phyloP scores from a whole-genome alignment of 2,329 filamentous ascomycete genomes.

The Xylariaceae sp. region DNA sequence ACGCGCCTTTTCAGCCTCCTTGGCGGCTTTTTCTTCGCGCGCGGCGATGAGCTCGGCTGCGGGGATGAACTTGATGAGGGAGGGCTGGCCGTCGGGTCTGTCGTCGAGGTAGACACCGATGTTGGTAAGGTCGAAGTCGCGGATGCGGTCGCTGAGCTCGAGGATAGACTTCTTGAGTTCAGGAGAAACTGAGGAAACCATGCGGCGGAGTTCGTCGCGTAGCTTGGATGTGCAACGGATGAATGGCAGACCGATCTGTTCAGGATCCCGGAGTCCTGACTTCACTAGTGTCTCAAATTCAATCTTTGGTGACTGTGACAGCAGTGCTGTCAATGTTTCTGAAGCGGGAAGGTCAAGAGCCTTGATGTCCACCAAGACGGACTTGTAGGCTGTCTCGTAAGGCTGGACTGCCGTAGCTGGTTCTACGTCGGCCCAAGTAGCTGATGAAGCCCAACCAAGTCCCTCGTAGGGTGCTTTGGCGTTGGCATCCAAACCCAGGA shows the following conservation, averaged over 20 bases:
- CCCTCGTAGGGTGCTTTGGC: conserved; percentile 51
- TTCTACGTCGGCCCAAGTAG: conserved; percentile 37
- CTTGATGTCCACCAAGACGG: conserved; percentile 43
- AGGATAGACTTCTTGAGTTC: conserved; percentile 67
- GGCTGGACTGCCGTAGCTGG: conserved; percentile 43
- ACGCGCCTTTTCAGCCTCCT: conserved; percentile 54
- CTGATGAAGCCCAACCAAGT: conserved; percentile 49
- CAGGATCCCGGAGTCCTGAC: conserved; percentile 45
- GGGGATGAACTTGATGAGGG: conserved; percentile 65
- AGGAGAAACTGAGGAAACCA: conserved; percentile 43
- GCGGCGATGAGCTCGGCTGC: conserved; percentile 53
- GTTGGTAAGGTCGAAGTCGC: conserved; percentile 75
- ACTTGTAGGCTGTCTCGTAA: conserved; percentile 42
- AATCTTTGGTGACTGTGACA: conserved; percentile 39
- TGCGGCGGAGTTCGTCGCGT: conserved; percentile 56
- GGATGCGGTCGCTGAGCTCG: conserved; percentile 69
- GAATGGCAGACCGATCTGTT: conserved; percentile 51
- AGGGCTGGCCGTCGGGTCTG: conserved; percentile 58
- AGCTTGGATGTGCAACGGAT: conserved; percentile 50
- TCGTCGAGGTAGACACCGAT: conserved; percentile 87
- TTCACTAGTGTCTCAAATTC: conserved; percentile 45
- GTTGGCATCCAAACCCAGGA: conserved; percentile 72
- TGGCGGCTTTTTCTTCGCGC: conserved; percentile 54
- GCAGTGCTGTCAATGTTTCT: conserved; percentile 39
- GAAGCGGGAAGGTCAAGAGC: conserved; percentile 44